Evolutionary conservation across 2,329 filamentous ascomycete genomes (phyloP).

Genomic region (Xylariales sp.): DNA sequence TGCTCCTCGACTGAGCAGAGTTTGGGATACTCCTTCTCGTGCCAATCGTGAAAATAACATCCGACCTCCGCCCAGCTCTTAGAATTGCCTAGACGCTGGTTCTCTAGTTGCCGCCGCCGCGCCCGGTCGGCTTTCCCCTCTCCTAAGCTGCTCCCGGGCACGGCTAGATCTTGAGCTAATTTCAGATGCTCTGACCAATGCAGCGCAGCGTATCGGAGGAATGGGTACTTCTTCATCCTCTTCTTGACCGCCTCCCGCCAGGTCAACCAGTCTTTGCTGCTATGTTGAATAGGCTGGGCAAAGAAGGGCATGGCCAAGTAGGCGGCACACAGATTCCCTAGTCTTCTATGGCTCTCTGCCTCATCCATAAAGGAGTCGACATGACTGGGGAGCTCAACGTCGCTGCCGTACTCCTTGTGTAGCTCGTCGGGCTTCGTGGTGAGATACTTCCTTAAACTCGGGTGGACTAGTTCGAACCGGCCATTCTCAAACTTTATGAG

Average conservation of each 20-base stretch:
- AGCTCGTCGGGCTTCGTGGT: slow-evolving; percentile 9
- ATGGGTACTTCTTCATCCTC: slow-evolving; percentile 15
- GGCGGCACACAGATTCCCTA: slow-evolving; percentile 6
- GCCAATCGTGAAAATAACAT: slow-evolving; percentile 16
- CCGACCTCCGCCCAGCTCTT: slow-evolving; percentile 10
- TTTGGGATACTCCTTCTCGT: neutral
- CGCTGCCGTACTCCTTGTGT: slow-evolving; percentile 4
- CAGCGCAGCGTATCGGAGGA: slow-evolving; percentile 22
- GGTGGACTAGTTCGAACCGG: slow-evolving; percentile 15
- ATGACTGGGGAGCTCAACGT: slow-evolving; percentile 4
- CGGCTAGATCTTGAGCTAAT: slow-evolving; percentile 13
- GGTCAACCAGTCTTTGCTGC: neutral
- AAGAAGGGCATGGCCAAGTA: slow-evolving; percentile 13
- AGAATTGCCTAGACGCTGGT: neutral
- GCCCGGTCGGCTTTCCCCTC: neutral
- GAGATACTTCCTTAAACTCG: slow-evolving; percentile 17
- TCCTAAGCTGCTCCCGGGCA: neutral
- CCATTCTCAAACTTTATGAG: slow-evolving; percentile 10
- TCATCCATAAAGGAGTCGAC: slow-evolving; percentile 9
- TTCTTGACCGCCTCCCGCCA: slow-evolving; percentile 13
- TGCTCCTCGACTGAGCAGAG: neutral
- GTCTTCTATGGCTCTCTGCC: neutral
- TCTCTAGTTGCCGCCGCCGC: neutral
- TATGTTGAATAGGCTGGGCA: neutral
- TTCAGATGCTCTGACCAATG: slow-evolving; percentile 22